Evolutionary conservation across 1,284 basidiomycete genomes (phyloP), one percentile per base, ranked within the genome.

Genomic region (Cutaneotrichosporon daszewskae): DNA sequence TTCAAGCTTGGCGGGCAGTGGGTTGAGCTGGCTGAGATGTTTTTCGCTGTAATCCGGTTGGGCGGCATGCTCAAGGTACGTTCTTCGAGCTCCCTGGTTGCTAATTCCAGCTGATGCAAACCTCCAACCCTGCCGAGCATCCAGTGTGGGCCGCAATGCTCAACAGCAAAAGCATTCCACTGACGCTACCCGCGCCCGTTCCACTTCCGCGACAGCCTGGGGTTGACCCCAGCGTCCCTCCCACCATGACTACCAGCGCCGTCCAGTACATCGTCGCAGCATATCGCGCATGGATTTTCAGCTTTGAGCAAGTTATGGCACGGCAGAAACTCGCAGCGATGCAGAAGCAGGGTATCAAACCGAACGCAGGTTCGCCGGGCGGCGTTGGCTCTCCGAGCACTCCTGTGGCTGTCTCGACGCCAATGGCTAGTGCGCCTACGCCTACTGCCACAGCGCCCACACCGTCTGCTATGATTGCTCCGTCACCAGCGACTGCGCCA

Each of bases 291-390:
- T 66, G 60, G 53, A 43, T 68, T 7, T 57, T 59, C 35, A 57
- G 53, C 3, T 68, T 68, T 31, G 64, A 68, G 39, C 46, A 56
- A 31, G 59, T 63, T 20, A 64, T 66, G 62, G 31, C 45, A 14
- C 42, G 52, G 3, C 40, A 46, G 18, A 55, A 55, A 26, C 24
- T 47, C 4, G 51, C 45, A 1, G 38, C 40, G 5, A 29, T 49
- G 29, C 47, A 53, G 25, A 49, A 49, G 31, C 45, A 45, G 36
- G 29, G 23, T 11, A 16, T 32, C 3, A 14, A 8, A 27, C n/a
- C 4, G 31, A 40, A 40, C 3, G 29, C 36, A 13, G 36, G 36
- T 5, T 34, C 39, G 1, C 28, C 23, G 1, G 41, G 32, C 8
- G 37, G 27, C 1, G 36, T 32, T 3, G 35, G 35, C 3, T 28